Evolutionary conservation across 1,139 yeast genomes (phyloP).

Genomic region (Candida sojae): DNA sequence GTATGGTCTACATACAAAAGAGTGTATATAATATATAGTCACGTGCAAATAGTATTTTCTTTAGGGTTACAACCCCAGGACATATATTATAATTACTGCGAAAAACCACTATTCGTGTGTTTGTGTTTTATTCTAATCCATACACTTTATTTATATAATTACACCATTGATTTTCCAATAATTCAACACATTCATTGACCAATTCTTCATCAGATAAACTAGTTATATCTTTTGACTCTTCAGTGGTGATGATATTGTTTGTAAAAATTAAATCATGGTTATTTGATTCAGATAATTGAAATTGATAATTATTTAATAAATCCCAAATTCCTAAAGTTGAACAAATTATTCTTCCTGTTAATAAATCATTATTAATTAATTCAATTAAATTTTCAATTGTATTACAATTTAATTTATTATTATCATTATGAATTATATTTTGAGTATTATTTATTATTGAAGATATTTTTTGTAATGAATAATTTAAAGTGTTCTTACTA

Average conservation of each 20-base stretch:
- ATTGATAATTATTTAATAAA: constrained; percentile 21
- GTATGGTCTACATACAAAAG: no score
- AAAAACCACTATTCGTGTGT: no score
- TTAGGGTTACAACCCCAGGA: constrained; percentile 14
- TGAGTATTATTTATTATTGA: constrained; percentile 15
- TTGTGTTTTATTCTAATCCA: constrained; percentile 21
- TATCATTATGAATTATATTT: neutral
- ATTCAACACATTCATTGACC: constrained; percentile 8
- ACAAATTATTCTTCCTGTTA: constrained; percentile 32
- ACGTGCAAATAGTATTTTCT: neutral
- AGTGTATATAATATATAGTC: neutral
- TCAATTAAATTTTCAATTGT: constrained; percentile 15
- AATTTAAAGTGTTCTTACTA: constrained; percentile 7
- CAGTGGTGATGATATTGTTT: neutral
- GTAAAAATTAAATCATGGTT: neutral
- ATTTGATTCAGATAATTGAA: constrained; percentile 14
- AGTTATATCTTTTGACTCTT: neutral
- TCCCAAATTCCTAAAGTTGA: constrained; percentile 38
- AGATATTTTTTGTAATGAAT: constrained; percentile 20
- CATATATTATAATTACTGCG: neutral
- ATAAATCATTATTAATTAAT: constrained; percentile 19
- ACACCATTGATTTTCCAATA: constrained; percentile 18
- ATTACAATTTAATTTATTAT: constrained; percentile 6
- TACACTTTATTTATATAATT: constrained; percentile 24
- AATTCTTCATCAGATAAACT: constrained; percentile 7